Conservation (phyloP, 2,329 filamentous ascomycete genomes). For the Fusarium sp. region DNA sequence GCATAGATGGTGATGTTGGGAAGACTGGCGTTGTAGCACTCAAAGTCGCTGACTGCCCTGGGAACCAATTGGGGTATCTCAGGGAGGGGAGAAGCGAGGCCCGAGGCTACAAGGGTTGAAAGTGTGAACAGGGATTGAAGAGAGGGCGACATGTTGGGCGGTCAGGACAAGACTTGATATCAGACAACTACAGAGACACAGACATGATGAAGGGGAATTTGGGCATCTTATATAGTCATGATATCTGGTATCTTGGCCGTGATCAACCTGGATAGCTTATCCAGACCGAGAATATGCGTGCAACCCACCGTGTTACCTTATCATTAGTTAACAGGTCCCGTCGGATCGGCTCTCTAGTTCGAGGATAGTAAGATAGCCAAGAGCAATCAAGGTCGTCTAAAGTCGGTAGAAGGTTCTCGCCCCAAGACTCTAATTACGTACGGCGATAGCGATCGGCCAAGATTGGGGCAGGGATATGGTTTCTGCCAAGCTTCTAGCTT, state of each 20-base stretch:
- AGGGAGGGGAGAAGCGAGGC: slow-evolving; percentile 29
- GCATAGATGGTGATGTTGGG: slow-evolving; percentile 68
- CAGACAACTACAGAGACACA: background rate
- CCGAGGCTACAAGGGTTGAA: slow-evolving; percentile 18
- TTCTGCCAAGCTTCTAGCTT: slow-evolving; percentile 17
- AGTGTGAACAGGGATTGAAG: slow-evolving; percentile 24
- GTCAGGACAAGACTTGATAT: background rate
- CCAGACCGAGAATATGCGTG: slow-evolving; percentile 5
- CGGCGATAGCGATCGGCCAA: slow-evolving; percentile 15
- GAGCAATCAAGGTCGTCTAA: slow-evolving; percentile 1
- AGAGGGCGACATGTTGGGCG: slow-evolving; percentile 22
- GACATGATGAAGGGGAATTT: background rate
- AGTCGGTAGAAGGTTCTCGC: background rate
- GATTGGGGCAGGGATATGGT: background rate
- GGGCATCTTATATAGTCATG: slow-evolving; percentile 19
- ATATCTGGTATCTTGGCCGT: background rate
- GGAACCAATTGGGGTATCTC: slow-evolving; percentile 11
- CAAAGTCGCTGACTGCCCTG: slow-evolving; percentile 24
- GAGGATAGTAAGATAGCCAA: slow-evolving; percentile 15
- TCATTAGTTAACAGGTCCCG: slow-evolving; percentile 30
- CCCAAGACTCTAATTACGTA: slow-evolving; percentile 21
- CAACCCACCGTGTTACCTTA: slow-evolving; percentile 29
- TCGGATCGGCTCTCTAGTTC: slow-evolving; percentile 1
- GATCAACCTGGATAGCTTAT: background rate
- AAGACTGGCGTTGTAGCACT: slow-evolving; percentile 49